These are phyloP conservation scores for Trichoderma atroviride DNA, from an alignment of 2,329 filamentous ascomycete species.

Conservation along the genomic window DNA sequence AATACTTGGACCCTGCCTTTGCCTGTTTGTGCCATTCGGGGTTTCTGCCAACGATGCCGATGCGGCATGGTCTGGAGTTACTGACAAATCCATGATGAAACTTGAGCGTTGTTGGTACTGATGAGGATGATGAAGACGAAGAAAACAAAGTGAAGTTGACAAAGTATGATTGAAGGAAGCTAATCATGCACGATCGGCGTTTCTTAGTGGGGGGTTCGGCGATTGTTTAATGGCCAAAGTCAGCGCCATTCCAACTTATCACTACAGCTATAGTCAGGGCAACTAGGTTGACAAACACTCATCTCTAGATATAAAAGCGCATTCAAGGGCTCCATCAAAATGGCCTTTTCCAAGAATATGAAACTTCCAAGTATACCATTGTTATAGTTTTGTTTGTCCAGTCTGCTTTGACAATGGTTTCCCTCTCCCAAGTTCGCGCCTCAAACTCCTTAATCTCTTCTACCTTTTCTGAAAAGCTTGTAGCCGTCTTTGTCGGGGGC, in stretches of 20 bases:
- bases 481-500: conserved; percentile 56
- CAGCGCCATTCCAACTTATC: background rate
- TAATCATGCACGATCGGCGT: background rate
- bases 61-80: background rate
- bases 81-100: background rate
- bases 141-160: background rate
- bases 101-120: background rate
- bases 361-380: background rate
- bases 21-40: background rate
- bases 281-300: background rate
- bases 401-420: background rate
- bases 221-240: background rate
- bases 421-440: background rate
- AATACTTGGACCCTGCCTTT: background rate
- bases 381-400: background rate
- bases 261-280: background rate
- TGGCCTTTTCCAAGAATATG: background rate
- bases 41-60: background rate
- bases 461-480: conserved; percentile 31
- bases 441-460: background rate
- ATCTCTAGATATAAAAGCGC: background rate
- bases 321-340: background rate
- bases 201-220: background rate
- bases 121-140: background rate
- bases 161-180: background rate